Evolutionary conservation across 768 basidiomycete genomes (phyloP), one percentile per base, ranked within the genome.

Genomic region (Boletellus ananiceps): DNA sequence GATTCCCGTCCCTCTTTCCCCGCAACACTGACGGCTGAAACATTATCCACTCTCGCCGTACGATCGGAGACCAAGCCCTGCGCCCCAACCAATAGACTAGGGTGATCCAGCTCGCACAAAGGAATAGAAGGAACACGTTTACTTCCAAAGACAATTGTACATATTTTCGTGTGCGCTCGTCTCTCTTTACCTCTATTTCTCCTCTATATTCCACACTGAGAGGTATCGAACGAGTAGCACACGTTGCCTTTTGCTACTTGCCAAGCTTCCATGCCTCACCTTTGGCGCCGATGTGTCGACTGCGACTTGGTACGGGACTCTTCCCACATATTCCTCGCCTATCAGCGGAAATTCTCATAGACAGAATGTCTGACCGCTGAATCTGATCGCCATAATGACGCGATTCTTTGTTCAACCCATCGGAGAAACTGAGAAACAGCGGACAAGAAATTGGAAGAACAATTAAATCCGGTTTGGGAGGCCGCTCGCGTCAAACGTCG

Each of bases 351-450:
- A 35, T 25, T 38, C 38, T 43, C 15, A 47, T 39, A 27, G 31
- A 38, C 19, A 25, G 18, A 37, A 16, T 14, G 12, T 36, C n/a
- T 21, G 27, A 13, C 40, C 8, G 8, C 60, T 40, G 37, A 47
- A 55, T 39, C 49, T 46, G 29, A 35, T 31, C 21, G 29, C 40
- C 34, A 19, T 60, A 47, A 54, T 40, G 21, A 25, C 51, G 29
- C 33, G 46, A 52, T 50, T 27, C 27, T 27, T 46, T 19, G 39
- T 32, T 27, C 19, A 40, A 33, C 18, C 39, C 49, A 61, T 63
- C 52, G 52, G 50, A 60, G 49, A 29, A 31, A 6, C 8, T 44
- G 33, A 51, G 55, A 63, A 57, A 61, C 32, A 31, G 16, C 42
- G 46, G 54, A 43, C 41, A 32, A 43, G 18, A 46, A 47, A 48